Evolutionary conservation across 1,139 yeast species (phyloP), one percentile per base, ranked within the genome.

Genomic region (Saccharomyces pastorianus): DNA sequence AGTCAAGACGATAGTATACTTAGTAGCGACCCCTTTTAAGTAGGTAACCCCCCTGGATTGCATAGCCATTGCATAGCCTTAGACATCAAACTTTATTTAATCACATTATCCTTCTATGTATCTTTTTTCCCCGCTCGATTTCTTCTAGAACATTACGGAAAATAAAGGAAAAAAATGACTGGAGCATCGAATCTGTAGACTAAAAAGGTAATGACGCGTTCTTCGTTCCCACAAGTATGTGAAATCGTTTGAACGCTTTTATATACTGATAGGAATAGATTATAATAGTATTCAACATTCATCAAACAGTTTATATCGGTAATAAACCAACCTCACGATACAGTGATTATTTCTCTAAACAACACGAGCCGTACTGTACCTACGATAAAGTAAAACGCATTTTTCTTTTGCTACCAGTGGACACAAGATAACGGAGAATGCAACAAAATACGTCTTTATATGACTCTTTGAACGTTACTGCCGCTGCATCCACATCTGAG

Each of bases 401-500:
- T 38, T 17, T 8, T 11, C 25, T 34, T 23, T 13, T 27, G 32
- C 20, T 46, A 25, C 46, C 9, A 27, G 44, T 31, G 17, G 14
- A 34, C 13, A 17, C 49, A 7, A 32, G 4, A 23, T 13, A 20
- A n/a, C 42, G 32, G 26, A 34, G 26, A 23, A 62, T 62, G 65
- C 60, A 52, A n/a, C 56, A 51, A 52, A 55, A 60, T 47, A 60
- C 61, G 2, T 52, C 53, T 46, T 55, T 64, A 20, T 64, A 64
- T 46, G 64, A 63, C 48, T 49, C 57, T 4, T 50, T 64, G 44
- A 56, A 58, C n/a, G 71, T 85, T 1, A 56, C 64, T 0, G 66
- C 71, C 1, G 66, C 68, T 2, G 78, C 83, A 0, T 54, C 72
- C 0, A 61, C 60, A 0, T 58, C 61, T 1, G 82, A 79, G 31